A percentile compares a stretch with the other conserved stretches of the same genome.
phyloP scores from a whole-genome alignment of 345 rosid species.

The Salix viminalis region DNA sequence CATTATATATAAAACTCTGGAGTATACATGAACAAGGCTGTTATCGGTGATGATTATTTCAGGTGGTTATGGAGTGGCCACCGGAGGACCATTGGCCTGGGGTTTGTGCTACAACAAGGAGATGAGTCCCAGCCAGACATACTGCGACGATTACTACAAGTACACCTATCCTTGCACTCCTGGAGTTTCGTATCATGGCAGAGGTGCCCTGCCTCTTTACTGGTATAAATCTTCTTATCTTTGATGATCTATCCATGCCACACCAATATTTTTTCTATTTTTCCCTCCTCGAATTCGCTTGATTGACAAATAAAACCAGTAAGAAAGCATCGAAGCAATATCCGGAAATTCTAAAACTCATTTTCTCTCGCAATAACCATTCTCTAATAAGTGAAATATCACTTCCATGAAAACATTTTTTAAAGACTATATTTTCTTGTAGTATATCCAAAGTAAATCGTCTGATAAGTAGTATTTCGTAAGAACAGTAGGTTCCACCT shows the following conservation, averaged over 20 bases:
- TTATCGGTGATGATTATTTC: not conserved
- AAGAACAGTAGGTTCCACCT: not conserved
- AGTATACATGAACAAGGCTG: not conserved
- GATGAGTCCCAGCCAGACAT: conserved; percentile 68
- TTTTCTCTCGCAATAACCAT: too few relatives aligned
- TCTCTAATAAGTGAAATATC: not conserved
- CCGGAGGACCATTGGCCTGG: conserved; percentile 90
- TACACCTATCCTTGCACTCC: conserved; percentile 71
- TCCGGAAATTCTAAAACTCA: too few relatives aligned
- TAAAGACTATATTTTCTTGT: not conserved
- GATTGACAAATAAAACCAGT: not conserved
- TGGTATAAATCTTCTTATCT: conserved; percentile 38
- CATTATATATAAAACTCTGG: not conserved
- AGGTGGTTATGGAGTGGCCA: conserved; percentile 94
- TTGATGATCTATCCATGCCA: not conserved
- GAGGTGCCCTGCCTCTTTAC: conserved; percentile 78
- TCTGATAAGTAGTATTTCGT: not conserved
- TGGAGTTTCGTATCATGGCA: conserved; percentile 75
- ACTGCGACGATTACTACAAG: conserved; percentile 72
- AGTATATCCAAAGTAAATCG: not conserved
- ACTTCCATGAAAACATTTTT: not conserved
- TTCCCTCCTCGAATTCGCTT: not conserved
- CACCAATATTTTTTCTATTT: not conserved
- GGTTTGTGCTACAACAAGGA: conserved; percentile 88
- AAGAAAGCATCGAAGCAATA: not conserved